phyloP scores from a whole-genome alignment of 306 rosid genomes.

The Heteromeles arbutifolia region DNA sequence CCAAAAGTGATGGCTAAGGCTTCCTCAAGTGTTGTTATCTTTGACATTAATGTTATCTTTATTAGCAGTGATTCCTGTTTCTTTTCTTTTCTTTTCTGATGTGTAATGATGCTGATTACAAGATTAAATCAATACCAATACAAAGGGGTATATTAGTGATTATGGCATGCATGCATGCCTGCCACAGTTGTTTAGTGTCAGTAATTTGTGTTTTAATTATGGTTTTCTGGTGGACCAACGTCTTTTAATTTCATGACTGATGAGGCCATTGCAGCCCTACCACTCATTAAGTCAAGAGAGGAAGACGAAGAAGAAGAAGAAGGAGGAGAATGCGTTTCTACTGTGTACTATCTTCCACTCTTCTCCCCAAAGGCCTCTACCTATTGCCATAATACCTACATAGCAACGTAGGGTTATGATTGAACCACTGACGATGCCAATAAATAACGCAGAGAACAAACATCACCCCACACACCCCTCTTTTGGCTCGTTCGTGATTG shows the following conservation, averaged over 20 bases:
- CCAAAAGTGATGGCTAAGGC: neutral
- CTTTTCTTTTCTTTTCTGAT: neutral
- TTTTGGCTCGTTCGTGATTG: no score
- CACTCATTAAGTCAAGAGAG: neutral
- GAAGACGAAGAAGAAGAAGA: neutral
- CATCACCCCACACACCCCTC: no score
- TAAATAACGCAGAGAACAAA: neutral
- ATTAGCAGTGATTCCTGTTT: neutral
- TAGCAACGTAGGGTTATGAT: slow-evolving; percentile 38
- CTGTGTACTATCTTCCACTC: neutral
- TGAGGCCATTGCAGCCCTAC: neutral
- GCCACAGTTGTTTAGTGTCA: neutral
- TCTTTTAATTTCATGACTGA: neutral
- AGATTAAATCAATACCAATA: neutral
- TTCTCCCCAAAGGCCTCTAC: neutral
- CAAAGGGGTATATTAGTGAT: neutral
- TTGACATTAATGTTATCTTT: neutral
- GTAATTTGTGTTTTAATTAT: neutral
- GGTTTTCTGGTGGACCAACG: neutral
- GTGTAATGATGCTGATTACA: neutral
- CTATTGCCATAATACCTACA: neutral
- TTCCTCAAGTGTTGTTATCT: neutral
- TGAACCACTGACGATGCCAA: slow-evolving; percentile 31
- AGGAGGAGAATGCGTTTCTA: neutral
- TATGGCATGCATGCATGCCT: slow-evolving; percentile 20